Base-by-base conservation (phyloP, 805 yeast species). In the Schwanniomyces pseudopolymorphus region DNA sequence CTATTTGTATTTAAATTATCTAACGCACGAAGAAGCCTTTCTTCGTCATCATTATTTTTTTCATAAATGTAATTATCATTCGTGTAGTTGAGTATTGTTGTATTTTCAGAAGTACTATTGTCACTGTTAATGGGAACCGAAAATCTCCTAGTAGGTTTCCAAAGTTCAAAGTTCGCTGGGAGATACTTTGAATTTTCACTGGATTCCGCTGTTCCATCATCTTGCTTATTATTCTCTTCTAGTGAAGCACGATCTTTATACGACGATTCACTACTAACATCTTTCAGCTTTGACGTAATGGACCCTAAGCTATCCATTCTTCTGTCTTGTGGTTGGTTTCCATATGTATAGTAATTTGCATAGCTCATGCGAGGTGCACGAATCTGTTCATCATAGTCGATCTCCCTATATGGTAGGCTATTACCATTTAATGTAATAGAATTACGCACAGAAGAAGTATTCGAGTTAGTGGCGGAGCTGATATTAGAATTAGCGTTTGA, bases 321-420 rank as follows among this genome's bases (percentile, higher is more conserved):
- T 14, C 37, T 22, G n/a, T 6, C 21, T 11, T 27, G 37, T 21
- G 40, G 40, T 7, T 28, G 35, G 25, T 36, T 42, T 10, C 22
- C 39, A 42, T 58, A 60, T 16, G 64, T 64, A 45, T 63, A 64
- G 42, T 57, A 60, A 38, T 56, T 59, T 43, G 58, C 55, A 51
- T 52, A 68, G n/a, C 73, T 67, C 79, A 78, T 75, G 42, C 81
- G 58, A 9, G 83, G 83, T 28, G 81, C 81, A 47, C 83, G 59
- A 41, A 79, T 79, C 53, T 77, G 78, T 48, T 78, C 81, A 52
- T 78, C 79, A 51, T 78, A 78, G 56, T 78, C 72, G 48, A 72
- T 46, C 28, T 58, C 56, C 39, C 52, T 57, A 14, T 43, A 39
- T n/a, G 25, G 22, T 5, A 40, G 27, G 2, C 35, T 41, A 33